Base-by-base conservation (phyloP, 345 rosid species). In the Pistacia integerrima region DNA sequence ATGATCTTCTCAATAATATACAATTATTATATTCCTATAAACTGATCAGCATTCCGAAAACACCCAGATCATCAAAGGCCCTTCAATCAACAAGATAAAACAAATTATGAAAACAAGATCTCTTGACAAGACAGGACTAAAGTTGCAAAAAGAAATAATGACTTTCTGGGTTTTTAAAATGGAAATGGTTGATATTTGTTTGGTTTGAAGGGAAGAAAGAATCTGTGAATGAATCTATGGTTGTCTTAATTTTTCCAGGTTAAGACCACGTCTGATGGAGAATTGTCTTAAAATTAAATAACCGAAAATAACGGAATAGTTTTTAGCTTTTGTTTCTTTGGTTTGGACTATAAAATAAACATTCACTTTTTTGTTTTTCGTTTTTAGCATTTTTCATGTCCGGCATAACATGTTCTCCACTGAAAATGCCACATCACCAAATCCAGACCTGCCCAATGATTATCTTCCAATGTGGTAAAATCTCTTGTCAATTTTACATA, bases 1-100 rank as follows among this genome's bases (percentile, higher is more conserved):
- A 94, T 94, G 11, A 60, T 70, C 44, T 59, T 22, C 38, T 58
- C 7, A 64, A 10, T 35, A 62, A 71, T 56, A 64, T 35, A 41
- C 61, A 56, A 28, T 44, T 30, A 30, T 30, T 30, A 30, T 30
- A 30, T 30, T 30, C 33, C 33, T 30, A 41, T 8, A 41, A 41
- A 41, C 6, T 41, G 46, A 65, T 52, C 67, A 36, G 35, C 55
- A 44, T 57, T 71, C 20, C 44, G 41, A 38, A 71, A 71, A 58
- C 74, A 58, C 55, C 65, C 60, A 38, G 74, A 38, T 58, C 55
- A 71, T 71, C 54, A 71, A 58, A 41, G n/a, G 17, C 58, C 76
- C 68, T 62, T 18, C 30, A 3, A 17, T 36, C 13, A 30, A 20
- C 33, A 11, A 25, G 12, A 20, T 28, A 18, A 11, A 60, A 49